Base-by-base conservation (phyloP, 2,329 filamentous ascomycete genomes). In the Epichloe hybrida region DNA sequence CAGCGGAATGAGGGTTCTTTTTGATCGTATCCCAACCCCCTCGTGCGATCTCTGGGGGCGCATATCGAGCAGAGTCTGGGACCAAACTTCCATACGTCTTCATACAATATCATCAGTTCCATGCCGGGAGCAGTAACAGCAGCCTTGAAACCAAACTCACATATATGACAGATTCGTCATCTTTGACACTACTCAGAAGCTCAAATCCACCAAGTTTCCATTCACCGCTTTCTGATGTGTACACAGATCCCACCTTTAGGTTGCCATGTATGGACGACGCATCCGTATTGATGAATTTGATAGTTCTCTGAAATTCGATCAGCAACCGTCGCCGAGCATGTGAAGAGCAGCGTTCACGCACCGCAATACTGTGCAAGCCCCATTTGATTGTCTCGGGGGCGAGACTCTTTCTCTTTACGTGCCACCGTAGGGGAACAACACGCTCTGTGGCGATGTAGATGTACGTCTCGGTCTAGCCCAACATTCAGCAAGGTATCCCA, bases 131-230 rank as follows among this genome's bases (percentile, higher is more conserved):
- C 34, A 40, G n/a, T 4, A 35, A 21, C 6, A 43, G 13, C 27
- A 20, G 23, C 17, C 27, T 4, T 40, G n/a, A 35, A 6, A 15
- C 12, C 3, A n/a, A 8, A 56, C 66, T 52, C 35, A 88, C 84
- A 63, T 94, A 96, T 62, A 98, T 90, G 46, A 95, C 75, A 9
- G 90, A 88, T 59, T 97, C 88, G 54, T 97, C 90, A 52, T 97
- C 93, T 61, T 96, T 97, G 70, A 97, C 83, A 38, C 86, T 96
- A 69, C 90, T 97, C 53, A 97, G 68, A 5, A 95, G 79, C 58
- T 98, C 93, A 58, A 98, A 95, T 0, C 93, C 93, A 20, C 86
- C 90, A 2, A 98, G 72, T 63, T 94, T 97, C 93, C 93, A 98
- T 69, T 98, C 93, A 52, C 93, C 93, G 62, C 93, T 96, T 64